These are phyloP conservation scores for Blepharisma undulans DNA, from an alignment of 169 alveolate genomes.

Conservation along the genomic window DNA sequence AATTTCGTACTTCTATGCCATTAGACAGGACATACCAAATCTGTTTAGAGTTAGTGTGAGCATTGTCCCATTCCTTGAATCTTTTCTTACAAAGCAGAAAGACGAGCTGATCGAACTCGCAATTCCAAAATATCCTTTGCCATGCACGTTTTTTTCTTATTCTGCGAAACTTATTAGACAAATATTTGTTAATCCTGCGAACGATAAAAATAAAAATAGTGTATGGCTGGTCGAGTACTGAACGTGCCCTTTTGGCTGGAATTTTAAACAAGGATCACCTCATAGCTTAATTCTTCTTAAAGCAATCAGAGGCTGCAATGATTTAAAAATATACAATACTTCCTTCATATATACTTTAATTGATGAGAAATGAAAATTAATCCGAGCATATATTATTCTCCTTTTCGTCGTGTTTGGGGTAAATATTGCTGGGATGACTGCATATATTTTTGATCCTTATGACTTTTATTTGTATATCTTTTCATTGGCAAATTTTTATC, in stretches of 20 bases:
- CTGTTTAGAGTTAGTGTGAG: not conserved
- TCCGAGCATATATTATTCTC: too few species aligned
- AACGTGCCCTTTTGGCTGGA: not conserved
- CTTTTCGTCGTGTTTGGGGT: too few species aligned
- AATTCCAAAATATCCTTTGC: not conserved
- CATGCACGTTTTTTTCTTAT: not conserved
- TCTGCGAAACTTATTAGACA: too few species aligned
- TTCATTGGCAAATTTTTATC: not conserved
- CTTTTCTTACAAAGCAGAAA: too few species aligned
- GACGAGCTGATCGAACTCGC: not conserved
- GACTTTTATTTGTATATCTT: not conserved
- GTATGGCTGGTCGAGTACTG: not conserved
- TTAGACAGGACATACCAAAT: not conserved
- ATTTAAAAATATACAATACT: not conserved
- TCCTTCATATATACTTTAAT: not conserved
- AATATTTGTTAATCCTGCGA: not conserved
- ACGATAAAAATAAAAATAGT: not conserved
- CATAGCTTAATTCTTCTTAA: not conserved
- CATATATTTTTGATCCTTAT: not conserved
- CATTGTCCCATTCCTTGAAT: not conserved
- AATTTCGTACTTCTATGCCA: too few species aligned
- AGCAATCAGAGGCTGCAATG: not conserved
- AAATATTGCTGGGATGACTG: too few species aligned
- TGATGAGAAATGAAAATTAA: not conserved
- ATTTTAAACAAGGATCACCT: not conserved